These are phyloP conservation scores for Phoma sp. DNA, from an alignment of 2,329 filamentous ascomycete species.

Conservation along the genomic window DNA sequence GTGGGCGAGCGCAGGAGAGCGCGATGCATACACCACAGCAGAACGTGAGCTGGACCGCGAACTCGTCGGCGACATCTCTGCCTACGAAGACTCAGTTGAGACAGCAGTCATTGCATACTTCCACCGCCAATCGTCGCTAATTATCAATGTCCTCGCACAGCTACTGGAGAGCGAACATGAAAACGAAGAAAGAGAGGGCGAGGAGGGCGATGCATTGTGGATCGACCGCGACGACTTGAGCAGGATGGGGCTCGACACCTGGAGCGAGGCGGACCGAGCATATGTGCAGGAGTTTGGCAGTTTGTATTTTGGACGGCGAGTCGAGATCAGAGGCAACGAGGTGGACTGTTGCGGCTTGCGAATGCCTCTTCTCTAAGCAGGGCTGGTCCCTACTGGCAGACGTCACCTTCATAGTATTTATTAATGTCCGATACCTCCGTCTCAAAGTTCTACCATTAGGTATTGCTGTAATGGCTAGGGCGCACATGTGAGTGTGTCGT, in stretches of 20 bases:
- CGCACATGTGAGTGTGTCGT: not conserved
- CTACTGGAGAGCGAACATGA: conserved; percentile 61
- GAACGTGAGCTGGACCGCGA: conserved; percentile 59
- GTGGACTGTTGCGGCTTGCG: conserved; percentile 76
- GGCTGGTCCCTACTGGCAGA: not conserved
- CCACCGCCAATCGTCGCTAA: conserved; percentile 72
- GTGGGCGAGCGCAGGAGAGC: conserved; percentile 86
- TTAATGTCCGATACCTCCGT: no score
- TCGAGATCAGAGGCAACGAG: conserved; percentile 70
- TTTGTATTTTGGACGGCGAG: conserved; percentile 70
- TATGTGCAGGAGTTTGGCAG: conserved; percentile 69
- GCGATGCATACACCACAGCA: conserved; percentile 61
- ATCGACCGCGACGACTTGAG: conserved; percentile 70
- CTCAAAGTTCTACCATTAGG: no score
- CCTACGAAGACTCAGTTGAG: conserved; percentile 60
- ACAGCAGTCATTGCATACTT: conserved; percentile 81
- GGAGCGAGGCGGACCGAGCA: conserved; percentile 72
- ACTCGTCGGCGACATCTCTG: conserved; percentile 52
- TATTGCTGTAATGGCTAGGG: no score
- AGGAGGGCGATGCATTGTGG: conserved; percentile 50
- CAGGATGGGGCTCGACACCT: conserved; percentile 77
- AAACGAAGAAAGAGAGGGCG: conserved; percentile 45
- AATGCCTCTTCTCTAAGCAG: conserved; percentile 51
- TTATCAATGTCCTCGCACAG: conserved; percentile 67
- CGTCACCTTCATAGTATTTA: not conserved